phyloP scores from a whole-genome alignment of 257 asterid species.

The Verbena officinalis region DNA sequence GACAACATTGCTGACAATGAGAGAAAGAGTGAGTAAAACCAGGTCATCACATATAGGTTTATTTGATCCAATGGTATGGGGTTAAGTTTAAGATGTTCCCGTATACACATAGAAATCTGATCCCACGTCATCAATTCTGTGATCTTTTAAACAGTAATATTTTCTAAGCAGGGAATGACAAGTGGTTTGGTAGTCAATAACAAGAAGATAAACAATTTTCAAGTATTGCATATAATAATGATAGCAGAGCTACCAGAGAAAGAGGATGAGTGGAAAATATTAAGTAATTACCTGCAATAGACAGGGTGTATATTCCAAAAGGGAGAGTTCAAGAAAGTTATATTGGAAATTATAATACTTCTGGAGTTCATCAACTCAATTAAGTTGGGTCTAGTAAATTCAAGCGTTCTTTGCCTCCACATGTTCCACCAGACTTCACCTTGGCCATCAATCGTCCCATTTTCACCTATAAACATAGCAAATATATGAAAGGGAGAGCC shows the following conservation, averaged over 20 bases:
- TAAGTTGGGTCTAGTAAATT: slow-evolving; percentile 58
- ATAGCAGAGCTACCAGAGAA: not conserved
- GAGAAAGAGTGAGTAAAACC: slow-evolving; percentile 7
- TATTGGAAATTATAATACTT: slow-evolving; percentile 51
- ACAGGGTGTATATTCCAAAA: slow-evolving; percentile 82
- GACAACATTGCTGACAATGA: slow-evolving; percentile 52
- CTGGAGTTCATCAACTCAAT: slow-evolving; percentile 62
- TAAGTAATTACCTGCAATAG: slow-evolving; percentile 59
- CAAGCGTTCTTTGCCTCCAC: slow-evolving; percentile 65
- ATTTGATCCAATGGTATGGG: not conserved
- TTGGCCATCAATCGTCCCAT: slow-evolving; percentile 81
- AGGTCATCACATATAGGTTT: no score
- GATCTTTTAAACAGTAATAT: slow-evolving; percentile 1
- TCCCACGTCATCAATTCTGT: not conserved
- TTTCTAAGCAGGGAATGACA: not conserved
- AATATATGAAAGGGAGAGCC: not conserved
- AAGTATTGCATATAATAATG: not conserved
- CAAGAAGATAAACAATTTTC: slow-evolving; percentile 2
- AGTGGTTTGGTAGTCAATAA: not conserved
- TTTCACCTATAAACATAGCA: slow-evolving; percentile 53
- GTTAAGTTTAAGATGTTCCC: not conserved
- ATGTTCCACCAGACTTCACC: slow-evolving; percentile 77
- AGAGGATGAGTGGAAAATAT: slow-evolving; percentile 1
- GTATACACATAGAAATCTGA: not conserved
- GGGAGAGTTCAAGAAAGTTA: slow-evolving; percentile 60